Base-by-base conservation (phyloP, 306 rosid genomes). In the Quercus aquifolioides region DNA sequence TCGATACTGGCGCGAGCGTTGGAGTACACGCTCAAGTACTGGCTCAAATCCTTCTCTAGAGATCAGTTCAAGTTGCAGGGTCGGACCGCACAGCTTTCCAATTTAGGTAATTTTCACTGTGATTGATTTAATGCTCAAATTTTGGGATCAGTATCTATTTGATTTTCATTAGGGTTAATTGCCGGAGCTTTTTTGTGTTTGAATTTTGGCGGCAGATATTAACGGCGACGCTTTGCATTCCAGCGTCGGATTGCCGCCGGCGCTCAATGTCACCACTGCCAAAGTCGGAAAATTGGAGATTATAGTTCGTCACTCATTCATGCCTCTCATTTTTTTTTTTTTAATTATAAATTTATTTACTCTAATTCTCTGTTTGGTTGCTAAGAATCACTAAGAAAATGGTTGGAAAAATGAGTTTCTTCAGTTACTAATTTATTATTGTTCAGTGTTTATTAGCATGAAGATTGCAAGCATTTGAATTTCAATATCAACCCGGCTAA, bases 51-150 rank as follows among this genome's bases (percentile, higher is more conserved):
- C 35, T 94, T 92, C 90, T 85, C 97, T 65, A 76, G 97, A 49
- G 98, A 94, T 35, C 98, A 94, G 88, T 94, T 94, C 89, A 92
- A 94, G 89, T 79, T 88, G 80, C 97, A 92, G 60, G 98, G 98
- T 18, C 89, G 90, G 78, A 91, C 94, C 65, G 94, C 76, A 19
- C 94, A 89, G 87, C 97, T 94, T 17, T 94, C 92, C 69, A 92
- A 91, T 85, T 74, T 94, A 78, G 98, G 98, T 94, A 15, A 20
- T 78, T 79, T 21, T 72, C 56, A 4, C 30, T 33, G 21, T 38
- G 55, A 55, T 76, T 78, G 20, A n/a, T 72, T 78, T 78, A 49
- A 49, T 56, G 43, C 10, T 64, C 19, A 18, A 18, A 19, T 4
- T 4, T 51, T 71, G 9, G 77, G n/a, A 49, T 55, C 46, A 8